Evolutionary conservation across 306 rosid species (phyloP).

Genomic region (Carpinus fangiana): DNA sequence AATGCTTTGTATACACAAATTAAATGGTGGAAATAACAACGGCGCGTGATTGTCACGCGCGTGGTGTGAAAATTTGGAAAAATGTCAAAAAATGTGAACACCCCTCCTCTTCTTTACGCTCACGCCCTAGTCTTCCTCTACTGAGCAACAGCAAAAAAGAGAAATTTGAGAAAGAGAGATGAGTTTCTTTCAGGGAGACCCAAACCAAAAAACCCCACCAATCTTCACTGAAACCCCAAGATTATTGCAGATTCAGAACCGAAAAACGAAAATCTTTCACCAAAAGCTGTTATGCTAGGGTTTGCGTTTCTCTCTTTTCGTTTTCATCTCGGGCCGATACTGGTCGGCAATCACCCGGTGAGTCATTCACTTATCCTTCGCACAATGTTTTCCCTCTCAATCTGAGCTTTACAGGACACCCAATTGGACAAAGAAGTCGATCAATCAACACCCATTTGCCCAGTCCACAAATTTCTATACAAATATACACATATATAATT

Average conservation of each 20-base stretch:
- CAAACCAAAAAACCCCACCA: conserved; percentile 19
- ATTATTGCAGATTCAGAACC: not conserved
- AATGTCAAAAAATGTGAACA: conserved; percentile 22
- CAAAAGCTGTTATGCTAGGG: conserved; percentile 59
- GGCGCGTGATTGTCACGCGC: not conserved
- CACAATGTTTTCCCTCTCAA: conserved; percentile 24
- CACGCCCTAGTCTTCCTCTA: conserved; percentile 45
- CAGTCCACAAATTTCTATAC: conserved; percentile 14
- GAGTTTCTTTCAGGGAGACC: conserved; percentile 1
- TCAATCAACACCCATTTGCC: conserved; percentile 37
- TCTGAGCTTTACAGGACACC: conserved; percentile 29
- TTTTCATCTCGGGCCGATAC: conserved; percentile 23
- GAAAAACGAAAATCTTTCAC: not conserved
- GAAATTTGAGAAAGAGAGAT: conserved; percentile 25
- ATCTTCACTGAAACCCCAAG: conserved; percentile 23
- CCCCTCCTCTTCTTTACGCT: conserved; percentile 25
- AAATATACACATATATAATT: not conserved
- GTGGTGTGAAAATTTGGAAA: conserved; percentile 13
- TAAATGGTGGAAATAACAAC: no score
- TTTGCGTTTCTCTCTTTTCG: conserved; percentile 32
- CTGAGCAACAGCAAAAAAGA: conserved; percentile 18
- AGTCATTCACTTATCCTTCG: conserved; percentile 23
- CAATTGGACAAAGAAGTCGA: conserved; percentile 33
- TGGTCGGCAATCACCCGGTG: conserved; percentile 31
- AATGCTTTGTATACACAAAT: not conserved